These are phyloP conservation scores for Backusella psychrophila DNA, from an alignment of 192 early-diverging fungal species.

Conservation along the genomic window DNA sequence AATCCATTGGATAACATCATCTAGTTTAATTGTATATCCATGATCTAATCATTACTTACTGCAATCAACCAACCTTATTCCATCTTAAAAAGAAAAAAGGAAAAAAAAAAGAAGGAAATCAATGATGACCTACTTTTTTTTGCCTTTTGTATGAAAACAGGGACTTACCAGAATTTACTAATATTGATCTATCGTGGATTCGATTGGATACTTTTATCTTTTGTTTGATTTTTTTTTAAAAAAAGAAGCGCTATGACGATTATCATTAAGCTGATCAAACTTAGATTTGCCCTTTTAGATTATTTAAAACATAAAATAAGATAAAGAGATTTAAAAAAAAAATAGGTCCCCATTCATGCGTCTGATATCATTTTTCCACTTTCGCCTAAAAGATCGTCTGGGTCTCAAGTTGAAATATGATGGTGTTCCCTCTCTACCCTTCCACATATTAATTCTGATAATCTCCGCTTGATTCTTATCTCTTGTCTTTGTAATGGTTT, in stretches of 20 bases:
- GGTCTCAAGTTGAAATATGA: not conserved
- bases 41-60: not conserved
- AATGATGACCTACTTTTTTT: not conserved
- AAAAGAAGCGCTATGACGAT: not conserved
- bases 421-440: not conserved
- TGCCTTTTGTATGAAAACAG: not conserved
- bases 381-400: not conserved
- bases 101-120: not conserved
- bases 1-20: not conserved
- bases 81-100: not conserved
- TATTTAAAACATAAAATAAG: not conserved
- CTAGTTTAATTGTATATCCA: not conserved
- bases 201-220: not conserved
- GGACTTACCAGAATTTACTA: not conserved
- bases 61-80: not conserved
- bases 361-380: conserved; percentile 2
- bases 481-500: not conserved
- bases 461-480: not conserved
- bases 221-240: not conserved
- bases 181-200: not conserved
- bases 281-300: not conserved
- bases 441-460: not conserved
- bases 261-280: not conserved
- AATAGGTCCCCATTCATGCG: not conserved
- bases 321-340: not conserved